Evolutionary conservation across 257 asterid genomes (phyloP).

Genomic region (Solanum bulbocastanum): DNA sequence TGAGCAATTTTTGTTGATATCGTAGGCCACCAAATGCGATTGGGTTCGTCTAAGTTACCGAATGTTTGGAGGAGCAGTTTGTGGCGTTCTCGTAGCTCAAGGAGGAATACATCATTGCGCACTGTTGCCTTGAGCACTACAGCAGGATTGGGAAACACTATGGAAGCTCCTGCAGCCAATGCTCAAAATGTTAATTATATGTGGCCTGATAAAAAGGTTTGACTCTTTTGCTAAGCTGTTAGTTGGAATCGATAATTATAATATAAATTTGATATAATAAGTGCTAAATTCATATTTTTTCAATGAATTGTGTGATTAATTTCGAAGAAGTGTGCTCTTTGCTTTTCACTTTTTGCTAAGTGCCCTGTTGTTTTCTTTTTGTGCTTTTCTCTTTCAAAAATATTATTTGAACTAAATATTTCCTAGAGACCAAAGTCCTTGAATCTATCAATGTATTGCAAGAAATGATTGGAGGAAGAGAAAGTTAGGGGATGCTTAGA

Average conservation of each 20-base stretch:
- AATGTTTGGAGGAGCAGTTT: background rate
- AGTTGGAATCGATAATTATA: background rate
- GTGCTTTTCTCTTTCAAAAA: background rate
- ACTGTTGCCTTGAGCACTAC: slow-evolving; percentile 10
- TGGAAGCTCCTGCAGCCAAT: slow-evolving; percentile 21
- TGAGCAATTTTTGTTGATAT: background rate
- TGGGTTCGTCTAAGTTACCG: background rate
- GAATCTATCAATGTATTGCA: background rate
- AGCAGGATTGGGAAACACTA: slow-evolving; percentile 15
- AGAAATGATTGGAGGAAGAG: background rate
- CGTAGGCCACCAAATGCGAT: background rate
- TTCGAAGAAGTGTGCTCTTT: background rate
- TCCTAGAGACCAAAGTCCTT: background rate
- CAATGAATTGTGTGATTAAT: background rate
- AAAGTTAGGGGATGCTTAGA: background rate
- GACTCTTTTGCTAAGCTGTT: background rate
- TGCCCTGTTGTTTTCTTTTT: background rate
- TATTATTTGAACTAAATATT: background rate
- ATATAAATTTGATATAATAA: background rate
- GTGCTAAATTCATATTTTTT: background rate
- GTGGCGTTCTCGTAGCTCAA: background rate
- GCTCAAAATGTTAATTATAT: slow-evolving; percentile 23
- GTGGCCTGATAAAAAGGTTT: slow-evolving; percentile 73
- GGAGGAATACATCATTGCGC: background rate
- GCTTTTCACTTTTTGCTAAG: background rate